Percentiles rank a stretch among this genome's conserved stretches.
phyloP scores from a whole-genome alignment of 257 asterid species.

The Primulina eburnea region DNA sequence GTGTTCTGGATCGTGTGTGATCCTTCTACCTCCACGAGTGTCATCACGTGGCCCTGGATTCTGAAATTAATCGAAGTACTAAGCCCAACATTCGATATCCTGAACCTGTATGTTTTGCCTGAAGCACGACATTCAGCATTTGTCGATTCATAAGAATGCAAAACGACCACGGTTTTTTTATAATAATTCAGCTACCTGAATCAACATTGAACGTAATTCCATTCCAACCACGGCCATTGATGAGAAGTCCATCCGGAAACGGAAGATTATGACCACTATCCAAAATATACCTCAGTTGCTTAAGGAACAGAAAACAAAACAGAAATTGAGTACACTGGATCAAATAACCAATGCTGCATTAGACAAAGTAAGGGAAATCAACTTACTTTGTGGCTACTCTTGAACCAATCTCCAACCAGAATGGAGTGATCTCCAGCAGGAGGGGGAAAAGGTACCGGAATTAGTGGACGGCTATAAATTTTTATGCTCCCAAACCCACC shows the following conservation, averaged over 20 bases:
- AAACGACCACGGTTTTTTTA: background rate
- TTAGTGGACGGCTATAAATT: slow-evolving; percentile 76
- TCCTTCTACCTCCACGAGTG: slow-evolving; percentile 89
- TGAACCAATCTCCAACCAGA: slow-evolving; percentile 94
- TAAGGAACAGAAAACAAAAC: slow-evolving; percentile 23
- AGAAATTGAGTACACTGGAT: background rate
- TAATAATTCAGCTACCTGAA: slow-evolving; percentile 45
- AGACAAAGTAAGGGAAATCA: background rate
- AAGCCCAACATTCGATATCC: slow-evolving; percentile 84
- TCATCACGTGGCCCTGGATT: slow-evolving; percentile 85
- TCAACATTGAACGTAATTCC: slow-evolving; percentile 78
- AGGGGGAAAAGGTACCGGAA: slow-evolving; percentile 82
- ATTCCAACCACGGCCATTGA: slow-evolving; percentile 93
- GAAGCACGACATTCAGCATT: slow-evolving; percentile 16
- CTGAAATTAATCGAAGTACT: slow-evolving; percentile 79
- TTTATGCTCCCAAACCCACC: slow-evolving; percentile 88
- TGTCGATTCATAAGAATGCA: background rate
- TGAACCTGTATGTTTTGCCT: slow-evolving; percentile 89
- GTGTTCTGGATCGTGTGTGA: slow-evolving; percentile 81
- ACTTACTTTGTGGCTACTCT: slow-evolving; percentile 71
- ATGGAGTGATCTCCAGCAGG: slow-evolving; percentile 74
- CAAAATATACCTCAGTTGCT: slow-evolving; percentile 73
- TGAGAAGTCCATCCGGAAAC: slow-evolving; percentile 83
- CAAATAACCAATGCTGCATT: background rate
- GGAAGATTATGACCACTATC: slow-evolving; percentile 83